A percentile compares a stretch with the other conserved stretches of the same genome.
These are phyloP conservation scores for Rusavskia elegans DNA, from an alignment of 495 filamentous ascomycete species.

Conservation along the genomic window DNA sequence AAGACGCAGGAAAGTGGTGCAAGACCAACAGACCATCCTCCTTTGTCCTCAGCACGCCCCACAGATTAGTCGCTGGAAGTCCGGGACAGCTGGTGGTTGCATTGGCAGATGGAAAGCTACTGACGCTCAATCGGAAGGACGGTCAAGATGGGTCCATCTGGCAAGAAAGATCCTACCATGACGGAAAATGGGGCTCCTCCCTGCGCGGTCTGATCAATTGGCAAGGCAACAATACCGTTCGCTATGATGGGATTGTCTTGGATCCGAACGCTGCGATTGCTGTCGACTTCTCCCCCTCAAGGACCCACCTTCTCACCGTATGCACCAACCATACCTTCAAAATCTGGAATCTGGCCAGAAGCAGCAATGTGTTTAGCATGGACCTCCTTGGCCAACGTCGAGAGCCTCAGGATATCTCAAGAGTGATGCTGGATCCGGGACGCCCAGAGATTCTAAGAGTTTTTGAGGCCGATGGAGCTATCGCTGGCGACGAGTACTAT, in stretches of 20 bases:
- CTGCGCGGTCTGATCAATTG: constrained; percentile 58
- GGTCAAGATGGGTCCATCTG: constrained; percentile 52
- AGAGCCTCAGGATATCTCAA: constrained; percentile 37
- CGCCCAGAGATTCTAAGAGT: constrained; percentile 58
- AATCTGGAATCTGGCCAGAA: constrained; percentile 67
- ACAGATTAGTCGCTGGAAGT: constrained; percentile 61
- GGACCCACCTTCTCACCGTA: constrained; percentile 63
- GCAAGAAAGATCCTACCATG: constrained; percentile 65
- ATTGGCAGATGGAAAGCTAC: constrained; percentile 65
- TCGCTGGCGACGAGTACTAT: constrained; percentile 47
- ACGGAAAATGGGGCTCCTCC: constrained; percentile 59
- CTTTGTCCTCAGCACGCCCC: constrained; percentile 62
- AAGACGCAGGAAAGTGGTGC: constrained; percentile 58
- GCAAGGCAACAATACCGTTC: constrained; percentile 46
- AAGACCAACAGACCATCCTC: constrained; percentile 54
- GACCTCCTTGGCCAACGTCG: constrained; percentile 46
- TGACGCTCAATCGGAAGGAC: constrained; percentile 51
- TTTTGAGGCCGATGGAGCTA: constrained; percentile 36
- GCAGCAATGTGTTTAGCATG: constrained; percentile 51
- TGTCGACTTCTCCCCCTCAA: constrained; percentile 46
- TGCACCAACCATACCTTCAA: constrained; percentile 76
- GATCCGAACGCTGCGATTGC: constrained; percentile 48
- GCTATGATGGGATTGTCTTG: constrained; percentile 47
- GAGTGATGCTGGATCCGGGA: constrained; percentile 62
- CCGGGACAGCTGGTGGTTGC: constrained; percentile 61